Evolutionary conservation across 257 asterid genomes (phyloP).

Genomic region (Jasminum sambac): DNA sequence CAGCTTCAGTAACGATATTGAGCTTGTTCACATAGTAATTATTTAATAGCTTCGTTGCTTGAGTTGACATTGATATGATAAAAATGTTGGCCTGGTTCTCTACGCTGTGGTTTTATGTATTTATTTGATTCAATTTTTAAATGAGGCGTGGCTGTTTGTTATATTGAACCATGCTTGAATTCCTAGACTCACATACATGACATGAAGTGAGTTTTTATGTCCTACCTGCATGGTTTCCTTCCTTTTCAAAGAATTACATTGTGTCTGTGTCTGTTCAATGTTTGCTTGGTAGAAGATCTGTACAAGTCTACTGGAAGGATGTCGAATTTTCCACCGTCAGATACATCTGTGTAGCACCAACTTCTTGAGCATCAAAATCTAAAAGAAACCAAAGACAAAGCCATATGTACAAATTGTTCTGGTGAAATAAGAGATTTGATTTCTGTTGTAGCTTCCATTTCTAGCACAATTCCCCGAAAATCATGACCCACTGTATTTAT

Average conservation of each 20-base stretch:
- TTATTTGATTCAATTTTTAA: neutral
- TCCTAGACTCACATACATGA: neutral
- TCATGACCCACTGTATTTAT: neutral
- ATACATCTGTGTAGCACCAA: neutral
- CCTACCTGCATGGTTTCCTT: neutral
- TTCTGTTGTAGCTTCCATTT: neutral
- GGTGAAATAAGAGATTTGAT: neutral
- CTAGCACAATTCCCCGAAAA: neutral
- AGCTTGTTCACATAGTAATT: conserved; percentile 19
- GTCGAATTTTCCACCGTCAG: neutral
- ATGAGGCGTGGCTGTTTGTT: neutral
- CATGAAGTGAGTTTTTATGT: neutral
- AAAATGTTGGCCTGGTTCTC: conserved; percentile 15
- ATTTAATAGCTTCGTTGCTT: conserved; percentile 15
- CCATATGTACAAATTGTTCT: neutral
- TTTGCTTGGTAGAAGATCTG: neutral
- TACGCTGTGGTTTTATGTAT: neutral
- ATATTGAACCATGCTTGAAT: neutral
- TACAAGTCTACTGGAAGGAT: neutral
- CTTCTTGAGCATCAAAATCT: neutral
- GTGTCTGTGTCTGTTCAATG: neutral
- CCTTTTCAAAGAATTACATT: neutral
- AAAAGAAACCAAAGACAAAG: neutral
- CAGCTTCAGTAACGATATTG: conserved; percentile 7
- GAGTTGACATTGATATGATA: conserved; percentile 12